Percentiles rank a stretch among this genome's conserved stretches.
These are phyloP conservation scores for Phytophthora tentaculata DNA, from an alignment of 352 stramenopile species.

Conservation along the genomic window DNA sequence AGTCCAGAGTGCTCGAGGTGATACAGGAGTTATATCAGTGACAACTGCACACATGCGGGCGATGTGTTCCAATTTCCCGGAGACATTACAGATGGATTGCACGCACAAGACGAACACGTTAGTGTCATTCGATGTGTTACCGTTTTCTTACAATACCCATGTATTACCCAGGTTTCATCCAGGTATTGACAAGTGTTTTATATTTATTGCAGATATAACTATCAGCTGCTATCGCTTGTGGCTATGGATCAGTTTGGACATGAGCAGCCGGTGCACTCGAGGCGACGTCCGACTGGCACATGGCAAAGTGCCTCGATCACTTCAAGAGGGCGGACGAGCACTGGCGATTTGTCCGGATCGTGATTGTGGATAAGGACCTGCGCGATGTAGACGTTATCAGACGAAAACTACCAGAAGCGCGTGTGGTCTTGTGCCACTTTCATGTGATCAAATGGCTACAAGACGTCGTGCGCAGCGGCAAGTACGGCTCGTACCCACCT, in stretches of 20 bases:
- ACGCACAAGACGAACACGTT: constrained; percentile 10
- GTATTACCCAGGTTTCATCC: background rate
- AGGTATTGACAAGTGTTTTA: constrained; percentile 12
- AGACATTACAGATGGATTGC: constrained; percentile 12
- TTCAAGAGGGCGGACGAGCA: constrained; percentile 15
- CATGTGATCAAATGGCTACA: constrained; percentile 6
- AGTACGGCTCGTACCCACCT: background rate
- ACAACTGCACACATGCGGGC: constrained; percentile 8
- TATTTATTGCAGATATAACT: constrained; percentile 16
- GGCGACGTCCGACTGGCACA: constrained; percentile 9
- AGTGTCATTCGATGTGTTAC: background rate
- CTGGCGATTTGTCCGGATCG: constrained; percentile 8
- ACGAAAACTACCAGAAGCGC: background rate
- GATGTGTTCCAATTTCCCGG: constrained; percentile 3
- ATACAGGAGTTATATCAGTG: constrained; percentile 8
- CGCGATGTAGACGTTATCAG: constrained; percentile 5
- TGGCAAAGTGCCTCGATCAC: constrained; percentile 6
- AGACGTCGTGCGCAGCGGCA: background rate
- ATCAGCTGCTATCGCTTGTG: constrained; percentile 7
- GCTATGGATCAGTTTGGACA: constrained; percentile 13
- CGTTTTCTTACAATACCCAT: background rate
- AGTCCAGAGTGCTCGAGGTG: constrained; percentile 9
- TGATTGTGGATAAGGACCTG: constrained; percentile 17
- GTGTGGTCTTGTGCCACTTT: background rate
- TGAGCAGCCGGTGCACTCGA: constrained; percentile 10